Percentiles rank a stretch among this genome's conserved stretches.
Evolutionary conservation across 495 filamentous ascomycete species (phyloP).

Genomic region (Tuber melanosporum): DNA sequence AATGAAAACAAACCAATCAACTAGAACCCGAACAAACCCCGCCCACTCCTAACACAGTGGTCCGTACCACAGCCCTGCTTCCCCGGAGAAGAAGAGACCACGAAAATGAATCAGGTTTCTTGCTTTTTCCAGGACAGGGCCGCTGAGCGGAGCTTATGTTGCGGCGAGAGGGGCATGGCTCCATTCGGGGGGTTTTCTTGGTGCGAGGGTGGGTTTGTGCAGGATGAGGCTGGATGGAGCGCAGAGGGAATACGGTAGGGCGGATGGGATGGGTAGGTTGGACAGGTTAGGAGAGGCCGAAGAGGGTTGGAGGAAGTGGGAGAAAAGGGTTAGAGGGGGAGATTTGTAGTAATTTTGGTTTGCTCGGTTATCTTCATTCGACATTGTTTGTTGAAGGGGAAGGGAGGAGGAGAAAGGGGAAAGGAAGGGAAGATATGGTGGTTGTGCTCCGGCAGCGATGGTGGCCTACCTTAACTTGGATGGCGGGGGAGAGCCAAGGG

Average conservation of each 20-base stretch:
- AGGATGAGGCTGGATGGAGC: not conserved
- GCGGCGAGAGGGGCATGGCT: not conserved
- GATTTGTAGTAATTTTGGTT: not conserved
- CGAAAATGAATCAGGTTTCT: conserved; percentile 2
- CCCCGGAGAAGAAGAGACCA: not conserved
- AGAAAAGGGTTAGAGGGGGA: not conserved
- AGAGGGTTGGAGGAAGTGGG: not conserved
- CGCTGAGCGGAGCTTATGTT: not conserved
- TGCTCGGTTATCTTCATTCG: conserved; percentile 3
- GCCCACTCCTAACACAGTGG: not conserved
- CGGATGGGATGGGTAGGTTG: not conserved
- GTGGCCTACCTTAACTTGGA: not conserved
- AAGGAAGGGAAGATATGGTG: not conserved
- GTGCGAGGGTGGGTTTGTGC: not conserved
- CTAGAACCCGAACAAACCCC: not conserved
- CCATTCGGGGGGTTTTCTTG: not conserved
- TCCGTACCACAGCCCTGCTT: not conserved
- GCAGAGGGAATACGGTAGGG: not conserved
- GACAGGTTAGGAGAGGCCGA: not conserved
- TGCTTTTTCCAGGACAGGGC: not conserved
- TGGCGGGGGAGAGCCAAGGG: not conserved
- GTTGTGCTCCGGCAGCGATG: not conserved
- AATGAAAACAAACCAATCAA: not conserved
- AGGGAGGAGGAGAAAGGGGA: not conserved
- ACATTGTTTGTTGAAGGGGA: not conserved